A percentile compares a stretch with the other conserved stretches of the same genome.
Conservation (phyloP, 306 rosid species). For the Alnus glutinosa region DNA sequence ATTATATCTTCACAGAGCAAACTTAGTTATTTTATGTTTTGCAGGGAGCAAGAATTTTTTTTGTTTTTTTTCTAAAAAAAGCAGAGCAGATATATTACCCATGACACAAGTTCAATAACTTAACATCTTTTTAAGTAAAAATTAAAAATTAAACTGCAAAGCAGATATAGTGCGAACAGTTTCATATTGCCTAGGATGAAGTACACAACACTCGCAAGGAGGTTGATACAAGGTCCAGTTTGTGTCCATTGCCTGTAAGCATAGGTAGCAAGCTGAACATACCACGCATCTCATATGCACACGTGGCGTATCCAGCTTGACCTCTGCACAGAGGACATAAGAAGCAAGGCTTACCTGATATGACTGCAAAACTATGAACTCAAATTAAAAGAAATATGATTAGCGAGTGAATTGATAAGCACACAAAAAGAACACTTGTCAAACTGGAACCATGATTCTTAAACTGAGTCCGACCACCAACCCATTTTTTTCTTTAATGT, state of each 20-base stretch:
- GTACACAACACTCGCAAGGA: neutral
- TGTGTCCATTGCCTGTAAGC: neutral
- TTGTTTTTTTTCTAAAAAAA: too few relatives aligned
- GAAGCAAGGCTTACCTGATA: neutral
- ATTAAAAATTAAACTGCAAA: too few relatives aligned
- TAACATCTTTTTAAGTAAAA: neutral
- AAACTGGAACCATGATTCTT: too few relatives aligned
- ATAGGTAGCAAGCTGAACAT: neutral
- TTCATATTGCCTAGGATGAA: neutral
- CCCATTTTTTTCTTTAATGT: too few relatives aligned
- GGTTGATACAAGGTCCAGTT: neutral
- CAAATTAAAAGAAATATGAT: neutral
- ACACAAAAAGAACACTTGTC: too few relatives aligned
- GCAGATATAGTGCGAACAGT: neutral
- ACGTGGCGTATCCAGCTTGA: neutral
- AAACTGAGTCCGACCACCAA: too few relatives aligned
- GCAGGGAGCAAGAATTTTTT: neutral
- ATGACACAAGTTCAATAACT: neutral
- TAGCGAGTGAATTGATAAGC: neutral
- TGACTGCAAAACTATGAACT: neutral
- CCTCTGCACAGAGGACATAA: neutral
- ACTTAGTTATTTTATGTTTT: neutral
- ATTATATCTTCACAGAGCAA: conserved; percentile 14
- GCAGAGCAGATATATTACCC: neutral
- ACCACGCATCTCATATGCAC: neutral